These are phyloP conservation scores for Allium sativum DNA, from an alignment of 106 monocot genomes.

Conservation along the genomic window DNA sequence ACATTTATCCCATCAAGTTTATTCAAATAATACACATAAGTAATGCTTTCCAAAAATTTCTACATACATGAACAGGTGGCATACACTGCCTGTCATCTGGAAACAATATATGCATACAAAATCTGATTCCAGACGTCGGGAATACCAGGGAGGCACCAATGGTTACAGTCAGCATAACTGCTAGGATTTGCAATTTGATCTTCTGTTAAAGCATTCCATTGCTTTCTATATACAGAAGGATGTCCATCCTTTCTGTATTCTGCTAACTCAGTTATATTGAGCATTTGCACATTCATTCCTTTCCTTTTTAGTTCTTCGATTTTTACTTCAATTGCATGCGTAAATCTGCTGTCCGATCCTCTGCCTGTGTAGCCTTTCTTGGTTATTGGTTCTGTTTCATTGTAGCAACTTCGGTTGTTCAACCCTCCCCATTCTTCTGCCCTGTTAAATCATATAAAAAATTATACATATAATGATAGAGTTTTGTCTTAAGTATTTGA, in stretches of 20 bases:
- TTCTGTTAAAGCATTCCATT: constrained; percentile 14
- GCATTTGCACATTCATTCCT: constrained; percentile 42
- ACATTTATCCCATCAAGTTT: too few relatives aligned
- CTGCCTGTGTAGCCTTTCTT: constrained; percentile 25
- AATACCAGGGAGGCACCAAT: constrained; percentile 71
- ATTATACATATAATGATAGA: too few relatives aligned
- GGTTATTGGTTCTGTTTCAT: constrained; percentile 35
- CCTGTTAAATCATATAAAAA: constrained; percentile 12
- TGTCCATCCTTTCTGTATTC: constrained; percentile 64
- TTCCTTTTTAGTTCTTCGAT: neutral
- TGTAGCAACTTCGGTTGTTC: constrained; percentile 32
- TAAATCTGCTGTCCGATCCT: constrained; percentile 31
- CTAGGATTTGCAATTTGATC: constrained; percentile 41
- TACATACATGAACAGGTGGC: too few relatives aligned
- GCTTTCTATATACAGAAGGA: constrained; percentile 30
- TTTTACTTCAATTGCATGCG: constrained; percentile 9
- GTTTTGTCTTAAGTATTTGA: too few relatives aligned
- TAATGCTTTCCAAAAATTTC: too few relatives aligned
- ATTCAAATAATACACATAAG: too few relatives aligned
- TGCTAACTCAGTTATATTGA: constrained; percentile 28
- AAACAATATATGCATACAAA: constrained; percentile 31
- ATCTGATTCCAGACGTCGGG: constrained; percentile 64
- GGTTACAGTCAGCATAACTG: constrained; percentile 50
- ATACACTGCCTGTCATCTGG: constrained; percentile 2
- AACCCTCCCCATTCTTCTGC: constrained; percentile 36